Evolutionary conservation across 2,329 filamentous ascomycete species (phyloP).

Genomic region (Neoscytalidium dimidiatum): DNA sequence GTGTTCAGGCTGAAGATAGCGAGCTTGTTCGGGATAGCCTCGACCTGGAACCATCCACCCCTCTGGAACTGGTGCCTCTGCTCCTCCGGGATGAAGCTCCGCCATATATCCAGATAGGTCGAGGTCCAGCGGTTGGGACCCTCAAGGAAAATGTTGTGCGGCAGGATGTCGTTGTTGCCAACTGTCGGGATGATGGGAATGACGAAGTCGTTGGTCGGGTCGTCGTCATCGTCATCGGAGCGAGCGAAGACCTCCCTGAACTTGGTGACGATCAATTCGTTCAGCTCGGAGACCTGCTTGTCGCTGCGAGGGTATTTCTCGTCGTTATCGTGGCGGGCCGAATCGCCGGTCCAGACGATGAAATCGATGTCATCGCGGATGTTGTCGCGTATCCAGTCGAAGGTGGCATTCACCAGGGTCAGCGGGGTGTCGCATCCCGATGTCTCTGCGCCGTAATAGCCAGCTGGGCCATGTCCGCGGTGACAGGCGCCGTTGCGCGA

Average conservation of each 20-base stretch:
- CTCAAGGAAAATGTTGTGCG: constrained; percentile 86
- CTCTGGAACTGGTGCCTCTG: constrained; percentile 89
- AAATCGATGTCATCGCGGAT: constrained; percentile 82
- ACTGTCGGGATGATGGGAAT: constrained; percentile 88
- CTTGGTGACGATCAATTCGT: constrained; percentile 73
- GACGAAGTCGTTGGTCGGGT: constrained; percentile 60
- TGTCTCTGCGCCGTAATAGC: constrained; percentile 80
- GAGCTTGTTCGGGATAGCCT: constrained; percentile 83
- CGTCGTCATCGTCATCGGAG: constrained; percentile 47
- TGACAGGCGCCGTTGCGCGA: constrained; percentile 74
- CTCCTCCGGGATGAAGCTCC: constrained; percentile 83
- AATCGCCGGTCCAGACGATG: constrained; percentile 90
- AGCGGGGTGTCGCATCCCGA: constrained; percentile 86
- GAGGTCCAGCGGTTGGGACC: constrained; percentile 88
- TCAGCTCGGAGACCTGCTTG: constrained; percentile 75
- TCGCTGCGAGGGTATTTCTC: constrained; percentile 74
- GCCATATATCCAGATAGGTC: constrained; percentile 78
- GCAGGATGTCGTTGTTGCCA: constrained; percentile 96
- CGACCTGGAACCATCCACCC: constrained; percentile 92
- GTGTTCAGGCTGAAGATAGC: constrained; percentile 95
- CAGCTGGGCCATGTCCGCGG: constrained; percentile 72
- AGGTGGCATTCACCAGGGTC: constrained; percentile 81
- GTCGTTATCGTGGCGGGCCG: constrained; percentile 85
- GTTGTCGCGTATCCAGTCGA: constrained; percentile 82
- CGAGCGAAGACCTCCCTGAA: constrained; percentile 73